Evolutionary conservation across 179 eudicot species (phyloP), one percentile per base, ranked within the genome.

Genomic region (Patellifolia procumbens): DNA sequence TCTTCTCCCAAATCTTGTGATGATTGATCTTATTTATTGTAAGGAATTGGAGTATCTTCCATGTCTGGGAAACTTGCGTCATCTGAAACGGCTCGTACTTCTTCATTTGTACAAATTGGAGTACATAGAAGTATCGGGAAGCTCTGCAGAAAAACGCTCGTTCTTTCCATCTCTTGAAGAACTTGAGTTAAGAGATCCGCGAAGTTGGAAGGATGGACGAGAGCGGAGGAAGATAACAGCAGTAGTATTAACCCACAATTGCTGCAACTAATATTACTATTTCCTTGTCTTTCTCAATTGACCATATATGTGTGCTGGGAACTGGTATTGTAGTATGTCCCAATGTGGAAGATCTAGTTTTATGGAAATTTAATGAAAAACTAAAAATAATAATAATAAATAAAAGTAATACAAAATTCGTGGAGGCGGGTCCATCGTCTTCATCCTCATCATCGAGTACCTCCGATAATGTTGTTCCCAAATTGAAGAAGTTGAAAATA

Each of bases 131-230:
- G 19, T 34, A 15, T 45, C 0, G 13, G 4, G 51, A 1, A 24
- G 43, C 17, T 58, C 52, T 7, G 32, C 35, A 29, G 56, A 1
- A 22, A 53, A 37, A 48, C 13, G 1, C 35, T 0, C 55, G 11
- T 52, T 34, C 62, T 78, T 72, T 71, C 53, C 72, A 5, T 13
- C 53, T 31, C 76, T 78, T 2, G 65, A 71, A 42, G 2, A 0
- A 26, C 71, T 78, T 2, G 0, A 15, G 2, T 2, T 78, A 4
- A 2, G 1, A 0, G 7, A 1, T 0, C 24, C 72, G 63, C 43
- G 0, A 78, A 49, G 32, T 72, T 78, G 45, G 37, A 64, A 29
- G 81, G 76, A 9, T 78, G 76, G 76, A 72, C 76, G 49, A 7
- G 29, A 74, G 46, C n/a, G 15, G n/a, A 1, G 56, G 32, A 24